Conservation (phyloP, 73 alveolate species). For the Paramecium tetraurelia region DNA sequence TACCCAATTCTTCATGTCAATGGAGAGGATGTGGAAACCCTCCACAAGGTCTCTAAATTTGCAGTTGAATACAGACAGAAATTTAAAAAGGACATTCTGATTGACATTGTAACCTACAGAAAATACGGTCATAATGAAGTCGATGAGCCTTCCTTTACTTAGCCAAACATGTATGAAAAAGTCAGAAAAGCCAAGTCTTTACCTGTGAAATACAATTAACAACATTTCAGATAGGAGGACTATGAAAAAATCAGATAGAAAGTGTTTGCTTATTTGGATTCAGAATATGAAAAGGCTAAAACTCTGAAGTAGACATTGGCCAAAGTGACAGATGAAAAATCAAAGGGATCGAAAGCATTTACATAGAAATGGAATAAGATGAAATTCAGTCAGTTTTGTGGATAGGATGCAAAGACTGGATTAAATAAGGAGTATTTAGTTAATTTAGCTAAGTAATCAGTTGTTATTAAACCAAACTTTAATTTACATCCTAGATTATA, state of each 20-base stretch:
- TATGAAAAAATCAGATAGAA: conserved; percentile 64
- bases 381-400: conserved; percentile 63
- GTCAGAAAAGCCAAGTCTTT: conserved; percentile 42
- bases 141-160: conserved; percentile 91
- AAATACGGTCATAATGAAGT: conserved; percentile 96
- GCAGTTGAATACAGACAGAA: conserved; percentile 70
- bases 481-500: conserved; percentile 53
- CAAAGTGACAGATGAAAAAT: conserved; percentile 59
- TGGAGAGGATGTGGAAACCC: conserved; percentile 74
- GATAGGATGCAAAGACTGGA: conserved; percentile 34
- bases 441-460: conserved; percentile 48
- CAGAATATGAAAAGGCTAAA: conserved; percentile 70
- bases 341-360: conserved; percentile 71
- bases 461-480: conserved; percentile 34
- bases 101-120: conserved; percentile 92
- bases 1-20: conserved; percentile 75
- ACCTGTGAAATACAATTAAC: conserved; percentile 26
- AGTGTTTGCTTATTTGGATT: conserved; percentile 65
- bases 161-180: conserved; percentile 84
- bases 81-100: conserved; percentile 63
- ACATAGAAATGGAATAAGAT: conserved; percentile 76
- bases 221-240: conserved; percentile 58
- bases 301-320: conserved; percentile 61
- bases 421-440: neutral
- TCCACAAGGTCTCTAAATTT: conserved; percentile 55